Evolutionary conservation across 1,284 basidiomycete genomes (phyloP).

Genomic region (Kwoniella shivajii): DNA sequence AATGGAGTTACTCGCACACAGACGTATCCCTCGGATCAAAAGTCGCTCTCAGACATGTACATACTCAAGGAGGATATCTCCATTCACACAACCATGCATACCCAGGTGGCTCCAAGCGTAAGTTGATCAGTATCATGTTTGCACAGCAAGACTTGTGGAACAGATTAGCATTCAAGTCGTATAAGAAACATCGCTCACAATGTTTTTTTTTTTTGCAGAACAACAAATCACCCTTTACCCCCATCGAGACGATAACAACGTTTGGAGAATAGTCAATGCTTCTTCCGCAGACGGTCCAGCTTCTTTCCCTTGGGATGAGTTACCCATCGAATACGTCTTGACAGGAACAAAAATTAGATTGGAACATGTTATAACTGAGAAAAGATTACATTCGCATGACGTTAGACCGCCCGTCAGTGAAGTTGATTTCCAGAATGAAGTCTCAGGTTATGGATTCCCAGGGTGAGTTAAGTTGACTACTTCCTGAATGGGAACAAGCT

Average conservation of each 20-base stretch:
- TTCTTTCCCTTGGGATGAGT: constrained; percentile 62
- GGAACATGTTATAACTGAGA: constrained; percentile 77
- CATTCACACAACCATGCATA: constrained; percentile 93
- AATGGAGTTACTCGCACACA: constrained; percentile 31
- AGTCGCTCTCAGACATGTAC: constrained; percentile 82
- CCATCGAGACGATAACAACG: constrained; percentile 88
- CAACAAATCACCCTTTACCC: constrained; percentile 99
- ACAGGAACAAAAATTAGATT: constrained; percentile 77
- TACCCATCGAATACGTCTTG: constrained; percentile 67
- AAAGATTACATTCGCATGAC: constrained; percentile 92
- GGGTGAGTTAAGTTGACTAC: constrained; percentile 56
- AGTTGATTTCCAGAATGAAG: constrained; percentile 98
- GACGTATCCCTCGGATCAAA: constrained; percentile 86
- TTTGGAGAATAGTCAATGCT: constrained; percentile 79
- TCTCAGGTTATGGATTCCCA: constrained; percentile 88
- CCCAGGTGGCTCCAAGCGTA: constrained; percentile 81
- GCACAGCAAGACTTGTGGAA: not conserved
- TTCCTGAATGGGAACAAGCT: not conserved
- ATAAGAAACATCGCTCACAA: not conserved
- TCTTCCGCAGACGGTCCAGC: constrained; percentile 58
- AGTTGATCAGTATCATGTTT: constrained; percentile 30
- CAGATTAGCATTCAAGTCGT: not conserved
- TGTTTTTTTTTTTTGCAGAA: constrained; percentile 55
- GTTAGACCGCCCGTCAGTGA: constrained; percentile 93
- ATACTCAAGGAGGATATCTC: constrained; percentile 96